These are phyloP conservation scores for Hypoxylon sp. DNA, from an alignment of 2,329 filamentous ascomycete species.

Conservation along the genomic window DNA sequence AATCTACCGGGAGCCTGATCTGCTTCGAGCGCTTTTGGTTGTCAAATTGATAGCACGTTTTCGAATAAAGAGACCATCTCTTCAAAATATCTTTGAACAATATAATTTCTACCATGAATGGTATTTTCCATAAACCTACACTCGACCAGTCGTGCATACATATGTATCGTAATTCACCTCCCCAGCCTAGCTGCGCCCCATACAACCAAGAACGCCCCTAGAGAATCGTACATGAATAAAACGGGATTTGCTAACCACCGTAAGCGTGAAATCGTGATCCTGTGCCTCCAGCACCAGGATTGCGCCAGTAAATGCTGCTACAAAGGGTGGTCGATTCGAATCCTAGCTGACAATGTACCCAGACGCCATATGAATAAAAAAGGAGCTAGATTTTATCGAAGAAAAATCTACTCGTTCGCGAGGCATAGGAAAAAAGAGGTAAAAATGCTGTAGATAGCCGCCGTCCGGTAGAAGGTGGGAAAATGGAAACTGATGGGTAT, in stretches of 20 bases:
- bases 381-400: conserved; percentile 13
- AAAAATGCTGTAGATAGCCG: conserved; percentile 36
- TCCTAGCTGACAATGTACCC: conserved; percentile 25
- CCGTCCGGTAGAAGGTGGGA: conserved; percentile 39
- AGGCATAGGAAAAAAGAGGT: not conserved
- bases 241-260: conserved; percentile 36
- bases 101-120: conserved; percentile 22
- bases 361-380: conserved; percentile 36
- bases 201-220: conserved; percentile 42
- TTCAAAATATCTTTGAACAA: conserved; percentile 11
- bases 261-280: conserved; percentile 41
- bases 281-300: conserved; percentile 41
- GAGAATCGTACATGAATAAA: conserved; percentile 48
- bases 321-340: conserved; percentile 24
- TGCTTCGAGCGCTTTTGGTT: not conserved
- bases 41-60: not conserved
- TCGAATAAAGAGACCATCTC: conserved; percentile 3
- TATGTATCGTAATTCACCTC: conserved; percentile 39
- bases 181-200: conserved; percentile 21
- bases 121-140: conserved; percentile 36
- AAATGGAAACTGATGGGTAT: conserved; percentile 43
- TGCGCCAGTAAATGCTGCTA: conserved; percentile 47
- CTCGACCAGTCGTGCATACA: conserved; percentile 36
- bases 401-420: conserved; percentile 20
- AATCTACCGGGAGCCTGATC: conserved; percentile 9